Evolutionary conservation across 192 early-diverging fungal genomes (phyloP).

Genomic region (Paraglomus brasilianum): DNA sequence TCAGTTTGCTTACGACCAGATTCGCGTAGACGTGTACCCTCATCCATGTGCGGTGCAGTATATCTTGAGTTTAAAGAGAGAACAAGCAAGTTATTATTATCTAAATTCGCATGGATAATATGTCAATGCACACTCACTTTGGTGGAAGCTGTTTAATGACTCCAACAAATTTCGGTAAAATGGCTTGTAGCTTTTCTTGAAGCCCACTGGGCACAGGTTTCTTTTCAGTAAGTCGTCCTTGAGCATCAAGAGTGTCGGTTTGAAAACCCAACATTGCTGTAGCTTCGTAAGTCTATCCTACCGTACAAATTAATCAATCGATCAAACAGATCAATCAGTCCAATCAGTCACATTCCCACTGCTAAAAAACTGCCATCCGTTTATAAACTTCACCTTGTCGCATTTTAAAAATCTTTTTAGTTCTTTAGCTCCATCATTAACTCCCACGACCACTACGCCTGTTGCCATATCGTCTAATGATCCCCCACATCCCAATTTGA

Average conservation of each 20-base stretch:
- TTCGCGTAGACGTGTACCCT: conserved; percentile 66
- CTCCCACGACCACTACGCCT: conserved; percentile 56
- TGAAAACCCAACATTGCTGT: conserved; percentile 2
- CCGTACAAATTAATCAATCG: too few species aligned
- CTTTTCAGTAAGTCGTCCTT: conserved; percentile 33
- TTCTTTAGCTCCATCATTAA: conserved; percentile 55
- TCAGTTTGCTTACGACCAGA: conserved; percentile 58
- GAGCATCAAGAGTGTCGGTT: neutral
- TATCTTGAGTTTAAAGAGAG: conserved; percentile 38
- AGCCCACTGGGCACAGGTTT: conserved; percentile 42
- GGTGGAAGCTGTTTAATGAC: conserved; percentile 63
- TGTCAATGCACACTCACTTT: conserved; percentile 40
- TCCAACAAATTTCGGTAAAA: conserved; percentile 56
- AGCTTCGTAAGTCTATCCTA: neutral
- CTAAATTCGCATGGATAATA: too few species aligned
- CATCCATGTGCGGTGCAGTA: conserved; percentile 63
- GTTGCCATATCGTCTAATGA: conserved; percentile 55
- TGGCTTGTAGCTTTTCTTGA: conserved; percentile 35
- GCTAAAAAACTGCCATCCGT: neutral
- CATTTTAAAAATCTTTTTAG: conserved; percentile 45
- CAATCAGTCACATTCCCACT: too few species aligned
- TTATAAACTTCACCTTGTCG: conserved; percentile 39
- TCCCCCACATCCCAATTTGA: conserved; percentile 59
- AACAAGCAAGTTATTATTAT: neutral
- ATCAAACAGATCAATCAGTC: too few species aligned